Percentiles rank a stretch among this genome's conserved stretches.
Evolutionary conservation across 768 basidiomycete genomes (phyloP).

Genomic region (Termitomyces sp.): DNA sequence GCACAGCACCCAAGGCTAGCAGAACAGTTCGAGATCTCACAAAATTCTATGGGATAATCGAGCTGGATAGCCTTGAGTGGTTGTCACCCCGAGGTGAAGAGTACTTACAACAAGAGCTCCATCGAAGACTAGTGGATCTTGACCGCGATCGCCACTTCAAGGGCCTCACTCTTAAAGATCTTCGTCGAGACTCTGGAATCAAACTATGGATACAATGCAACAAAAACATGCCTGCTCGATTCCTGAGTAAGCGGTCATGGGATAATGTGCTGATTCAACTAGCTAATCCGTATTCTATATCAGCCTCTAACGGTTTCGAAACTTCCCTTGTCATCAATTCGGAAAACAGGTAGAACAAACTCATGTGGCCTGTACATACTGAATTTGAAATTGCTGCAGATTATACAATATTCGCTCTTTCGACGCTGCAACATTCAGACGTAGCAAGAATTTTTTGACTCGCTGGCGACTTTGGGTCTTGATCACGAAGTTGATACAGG

Average conservation of each 20-base stretch:
- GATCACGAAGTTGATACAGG: conserved; percentile 37
- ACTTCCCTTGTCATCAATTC: conserved; percentile 17
- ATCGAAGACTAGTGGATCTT: conserved; percentile 27
- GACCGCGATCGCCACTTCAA: conserved; percentile 4
- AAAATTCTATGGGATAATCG: conserved; percentile 46
- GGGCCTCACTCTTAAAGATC: conserved; percentile 24
- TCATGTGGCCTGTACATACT: not conserved
- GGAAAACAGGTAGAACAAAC: conserved; percentile 7
- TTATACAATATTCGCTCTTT: conserved; percentile 40
- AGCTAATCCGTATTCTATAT: conserved; percentile 1
- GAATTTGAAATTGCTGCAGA: conserved; percentile 16
- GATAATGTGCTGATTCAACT: not conserved
- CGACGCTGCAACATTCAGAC: conserved; percentile 33
- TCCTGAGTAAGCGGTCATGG: conserved; percentile 26
- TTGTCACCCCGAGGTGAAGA: conserved; percentile 40
- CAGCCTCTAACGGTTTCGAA: conserved; percentile 10
- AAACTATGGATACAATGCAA: conserved; percentile 36
- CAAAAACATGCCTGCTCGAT: conserved; percentile 33
- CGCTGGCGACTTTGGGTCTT: conserved; percentile 43
- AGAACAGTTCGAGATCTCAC: conserved; percentile 23
- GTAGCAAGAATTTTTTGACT: conserved; percentile 44
- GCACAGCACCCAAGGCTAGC: conserved; percentile 19
- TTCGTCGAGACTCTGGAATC: conserved; percentile 22
- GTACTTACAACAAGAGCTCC: conserved; percentile 38
- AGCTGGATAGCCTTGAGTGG: conserved; percentile 39